Evolutionary conservation across 2,329 filamentous ascomycete species (phyloP).

Genomic region (Scopulariopsis brevicaulis): DNA sequence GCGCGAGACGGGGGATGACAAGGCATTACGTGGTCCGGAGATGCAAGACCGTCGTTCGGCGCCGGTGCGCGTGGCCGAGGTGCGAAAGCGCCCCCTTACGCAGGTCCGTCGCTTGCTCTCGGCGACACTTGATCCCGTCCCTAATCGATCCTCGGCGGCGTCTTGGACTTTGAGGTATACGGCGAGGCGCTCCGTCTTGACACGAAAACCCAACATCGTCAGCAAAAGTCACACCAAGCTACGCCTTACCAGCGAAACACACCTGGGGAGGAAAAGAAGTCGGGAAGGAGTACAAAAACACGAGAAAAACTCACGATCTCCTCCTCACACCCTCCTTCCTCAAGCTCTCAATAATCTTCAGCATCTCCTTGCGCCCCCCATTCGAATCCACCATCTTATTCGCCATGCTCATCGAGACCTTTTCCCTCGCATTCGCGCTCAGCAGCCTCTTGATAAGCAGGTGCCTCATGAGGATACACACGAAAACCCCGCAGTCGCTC

Average conservation of each 20-base stretch:
- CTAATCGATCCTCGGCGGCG: constrained; percentile 31
- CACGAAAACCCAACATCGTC: not conserved
- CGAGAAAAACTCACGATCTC: constrained; percentile 52
- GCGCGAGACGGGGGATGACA: no score
- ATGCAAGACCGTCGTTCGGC: no score
- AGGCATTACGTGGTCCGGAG: no score
- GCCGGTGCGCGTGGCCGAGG: no score
- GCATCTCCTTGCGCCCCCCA: constrained; percentile 79
- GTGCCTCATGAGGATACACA: constrained; percentile 91
- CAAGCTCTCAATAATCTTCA: constrained; percentile 76
- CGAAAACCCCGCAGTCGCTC: constrained; percentile 90
- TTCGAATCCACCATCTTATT: constrained; percentile 73
- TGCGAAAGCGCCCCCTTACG: no score
- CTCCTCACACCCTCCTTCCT: constrained; percentile 80
- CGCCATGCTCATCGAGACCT: constrained; percentile 88
- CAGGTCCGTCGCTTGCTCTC: no score
- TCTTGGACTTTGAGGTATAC: constrained; percentile 15
- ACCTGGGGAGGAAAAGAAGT: not conserved
- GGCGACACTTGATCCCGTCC: no score
- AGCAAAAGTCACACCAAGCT: not conserved
- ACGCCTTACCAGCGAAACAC: not conserved
- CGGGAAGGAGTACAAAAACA: not conserved
- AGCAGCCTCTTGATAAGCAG: constrained; percentile 78
- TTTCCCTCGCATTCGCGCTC: constrained; percentile 66
- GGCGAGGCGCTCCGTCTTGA: constrained; percentile 9